Percentiles rank a stretch among this genome's conserved stretches.
Conservation (phyloP, 1,284 basidiomycete species). For the Fomitopsis schrenkii region DNA sequence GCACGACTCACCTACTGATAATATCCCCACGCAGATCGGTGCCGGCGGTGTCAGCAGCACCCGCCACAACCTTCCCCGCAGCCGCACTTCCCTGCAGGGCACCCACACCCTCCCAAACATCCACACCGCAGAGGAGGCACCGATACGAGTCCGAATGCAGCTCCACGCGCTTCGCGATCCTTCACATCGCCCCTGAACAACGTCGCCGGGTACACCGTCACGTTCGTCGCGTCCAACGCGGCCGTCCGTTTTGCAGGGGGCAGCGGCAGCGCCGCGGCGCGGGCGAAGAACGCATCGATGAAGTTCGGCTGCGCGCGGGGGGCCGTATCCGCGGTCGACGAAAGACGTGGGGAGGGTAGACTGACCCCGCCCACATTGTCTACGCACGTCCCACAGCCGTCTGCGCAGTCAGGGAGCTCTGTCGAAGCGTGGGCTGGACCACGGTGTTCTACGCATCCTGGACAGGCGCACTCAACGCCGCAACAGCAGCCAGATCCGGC, state of each 20-base stretch:
- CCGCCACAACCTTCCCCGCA: conserved; percentile 52
- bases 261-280: conserved; percentile 52
- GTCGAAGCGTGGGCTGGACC: conserved; percentile 41
- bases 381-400: conserved; percentile 63
- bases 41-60: conserved; percentile 29
- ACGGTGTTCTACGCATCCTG: conserved; percentile 68
- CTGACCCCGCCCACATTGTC: conserved; percentile 45
- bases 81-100: conserved; percentile 42
- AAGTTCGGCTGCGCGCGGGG: conserved; percentile 27
- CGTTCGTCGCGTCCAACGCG: conserved; percentile 45
- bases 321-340: neutral
- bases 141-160: conserved; percentile 45
- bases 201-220: conserved; percentile 40
- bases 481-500: conserved; percentile 68
- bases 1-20: neutral
- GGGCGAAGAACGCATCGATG: conserved; percentile 60
- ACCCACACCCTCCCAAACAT: conserved; percentile 48
- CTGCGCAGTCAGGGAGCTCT: conserved; percentile 47
- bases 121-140: conserved; percentile 61
- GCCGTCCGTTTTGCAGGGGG: conserved; percentile 44
- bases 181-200: conserved; percentile 24
- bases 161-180: conserved; percentile 30
- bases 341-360: conserved; percentile 29
- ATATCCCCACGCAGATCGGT: neutral
- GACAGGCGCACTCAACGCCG: conserved; percentile 65